phyloP scores from a whole-genome alignment of 2,329 filamentous ascomycete species.

The Paracamarosporium sp. region DNA sequence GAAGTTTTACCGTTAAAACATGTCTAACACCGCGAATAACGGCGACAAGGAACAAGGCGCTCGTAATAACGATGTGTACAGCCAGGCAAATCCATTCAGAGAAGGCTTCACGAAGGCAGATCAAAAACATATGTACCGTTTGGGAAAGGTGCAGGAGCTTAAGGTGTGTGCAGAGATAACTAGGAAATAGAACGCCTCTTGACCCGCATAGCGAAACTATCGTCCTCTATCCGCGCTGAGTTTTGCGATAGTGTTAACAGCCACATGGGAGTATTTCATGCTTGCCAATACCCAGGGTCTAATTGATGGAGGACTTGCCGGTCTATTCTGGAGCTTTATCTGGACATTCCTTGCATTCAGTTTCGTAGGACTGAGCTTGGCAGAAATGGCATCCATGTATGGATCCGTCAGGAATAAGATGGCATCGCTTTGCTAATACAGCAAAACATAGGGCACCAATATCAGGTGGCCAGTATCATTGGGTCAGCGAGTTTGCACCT shows the following conservation, averaged over 20 bases:
- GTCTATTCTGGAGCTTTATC: constrained; percentile 43
- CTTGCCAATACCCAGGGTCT: constrained; percentile 41
- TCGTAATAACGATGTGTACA: not conserved
- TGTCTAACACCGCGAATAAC: not conserved
- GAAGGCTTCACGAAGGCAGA: constrained; percentile 36
- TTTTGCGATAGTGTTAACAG: constrained; percentile 41
- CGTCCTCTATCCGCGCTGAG: constrained; percentile 41
- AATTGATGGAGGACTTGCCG: constrained; percentile 39
- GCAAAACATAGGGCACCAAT: constrained; percentile 12
- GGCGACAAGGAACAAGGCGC: not conserved
- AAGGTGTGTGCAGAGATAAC: constrained; percentile 15
- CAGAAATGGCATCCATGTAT: constrained; percentile 44
- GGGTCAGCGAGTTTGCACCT: constrained; percentile 43
- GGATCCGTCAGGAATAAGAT: constrained; percentile 17
- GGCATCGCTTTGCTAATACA: not conserved
- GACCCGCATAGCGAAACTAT: constrained; percentile 32
- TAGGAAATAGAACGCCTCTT: not conserved
- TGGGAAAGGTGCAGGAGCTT: constrained; percentile 43
- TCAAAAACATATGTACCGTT: constrained; percentile 39
- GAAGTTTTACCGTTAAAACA: not conserved
- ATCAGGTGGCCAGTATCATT: constrained; percentile 44
- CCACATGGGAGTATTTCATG: constrained; percentile 42
- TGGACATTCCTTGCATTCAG: constrained; percentile 44
- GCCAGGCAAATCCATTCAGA: not conserved
- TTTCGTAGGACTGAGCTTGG: constrained; percentile 40